These are phyloP conservation scores for Lipomyces orientalis DNA, from an alignment of 805 yeast species.

Conservation along the genomic window DNA sequence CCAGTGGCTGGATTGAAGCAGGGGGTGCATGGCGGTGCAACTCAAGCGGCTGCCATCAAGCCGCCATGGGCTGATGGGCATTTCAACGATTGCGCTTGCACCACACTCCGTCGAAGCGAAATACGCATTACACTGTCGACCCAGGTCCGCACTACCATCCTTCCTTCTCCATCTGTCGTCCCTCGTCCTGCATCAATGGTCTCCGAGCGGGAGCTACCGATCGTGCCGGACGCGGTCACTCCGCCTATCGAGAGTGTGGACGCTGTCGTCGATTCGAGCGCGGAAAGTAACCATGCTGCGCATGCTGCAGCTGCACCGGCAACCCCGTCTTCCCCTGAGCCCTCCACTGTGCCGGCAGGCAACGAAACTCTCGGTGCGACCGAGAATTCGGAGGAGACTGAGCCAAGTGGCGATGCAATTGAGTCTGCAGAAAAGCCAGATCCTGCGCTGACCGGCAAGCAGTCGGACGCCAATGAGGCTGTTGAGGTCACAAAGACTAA, in stretches of 20 bases:
- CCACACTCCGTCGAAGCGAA: neutral
- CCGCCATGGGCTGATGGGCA: neutral
- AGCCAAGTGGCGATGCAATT: neutral
- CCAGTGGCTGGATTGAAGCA: neutral
- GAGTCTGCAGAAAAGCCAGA: neutral
- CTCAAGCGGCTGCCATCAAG: neutral
- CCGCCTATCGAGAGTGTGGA: neutral
- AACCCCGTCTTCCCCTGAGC: neutral
- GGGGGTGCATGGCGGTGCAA: slow-evolving; percentile 2
- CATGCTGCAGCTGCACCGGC: neutral
- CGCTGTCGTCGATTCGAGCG: neutral
- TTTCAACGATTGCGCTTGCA: neutral
- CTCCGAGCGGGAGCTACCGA: slow-evolving; percentile 1
- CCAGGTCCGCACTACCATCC: neutral
- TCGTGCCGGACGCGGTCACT: neutral
- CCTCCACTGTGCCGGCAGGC: neutral
- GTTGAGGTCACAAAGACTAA: neutral
- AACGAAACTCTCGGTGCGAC: neutral
- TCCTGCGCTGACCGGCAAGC: neutral
- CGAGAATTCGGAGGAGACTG: neutral
- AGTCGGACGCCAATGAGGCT: neutral
- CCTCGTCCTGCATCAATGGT: neutral
- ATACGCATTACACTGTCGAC: neutral
- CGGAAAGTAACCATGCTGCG: neutral
- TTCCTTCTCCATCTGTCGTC: neutral